Conservation (phyloP, 2,329 filamentous ascomycete genomes). For the Taxawa tesnikishii region DNA sequence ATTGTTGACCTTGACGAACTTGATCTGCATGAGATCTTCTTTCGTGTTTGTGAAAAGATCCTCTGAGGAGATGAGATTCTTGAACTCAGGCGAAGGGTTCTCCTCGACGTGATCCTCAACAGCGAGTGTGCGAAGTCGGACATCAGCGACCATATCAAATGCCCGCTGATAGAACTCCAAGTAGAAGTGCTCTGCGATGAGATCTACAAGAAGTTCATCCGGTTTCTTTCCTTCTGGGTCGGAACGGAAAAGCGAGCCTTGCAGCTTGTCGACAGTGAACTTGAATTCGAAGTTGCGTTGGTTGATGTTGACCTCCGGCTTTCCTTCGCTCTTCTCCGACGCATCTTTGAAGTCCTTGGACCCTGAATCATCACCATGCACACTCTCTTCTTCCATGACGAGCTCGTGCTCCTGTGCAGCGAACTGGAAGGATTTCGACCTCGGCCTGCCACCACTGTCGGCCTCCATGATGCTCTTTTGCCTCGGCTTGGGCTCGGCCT, state of each 20-base stretch:
- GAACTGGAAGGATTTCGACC: constrained; percentile 64
- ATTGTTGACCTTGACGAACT: constrained; percentile 78
- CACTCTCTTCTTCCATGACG: constrained; percentile 60
- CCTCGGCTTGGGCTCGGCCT: constrained; percentile 9
- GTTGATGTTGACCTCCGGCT: constrained; percentile 49
- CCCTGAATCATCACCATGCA: constrained; percentile 43
- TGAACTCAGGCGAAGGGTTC: constrained; percentile 79
- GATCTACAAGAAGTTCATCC: constrained; percentile 75
- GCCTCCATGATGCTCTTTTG: constrained; percentile 13
- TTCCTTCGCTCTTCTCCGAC: constrained; percentile 36
- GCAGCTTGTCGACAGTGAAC: constrained; percentile 87
- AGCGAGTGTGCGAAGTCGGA: constrained; percentile 73
- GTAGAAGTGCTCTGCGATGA: constrained; percentile 80
- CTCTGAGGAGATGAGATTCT: constrained; percentile 93
- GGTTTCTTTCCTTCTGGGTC: constrained; percentile 64
- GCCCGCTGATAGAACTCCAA: constrained; percentile 79
- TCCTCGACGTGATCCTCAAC: constrained; percentile 92
- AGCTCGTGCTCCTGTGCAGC: constrained; percentile 61
- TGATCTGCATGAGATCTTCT: constrained; percentile 74
- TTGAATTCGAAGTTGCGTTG: constrained; percentile 93
- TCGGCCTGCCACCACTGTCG: constrained; percentile 40
- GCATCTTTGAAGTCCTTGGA: constrained; percentile 52
- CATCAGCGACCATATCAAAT: constrained; percentile 87
- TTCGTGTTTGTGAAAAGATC: constrained; percentile 55
- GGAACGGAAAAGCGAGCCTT: constrained; percentile 81